Base-by-base conservation (phyloP, 805 yeast species). In the Saitoella complicata region DNA sequence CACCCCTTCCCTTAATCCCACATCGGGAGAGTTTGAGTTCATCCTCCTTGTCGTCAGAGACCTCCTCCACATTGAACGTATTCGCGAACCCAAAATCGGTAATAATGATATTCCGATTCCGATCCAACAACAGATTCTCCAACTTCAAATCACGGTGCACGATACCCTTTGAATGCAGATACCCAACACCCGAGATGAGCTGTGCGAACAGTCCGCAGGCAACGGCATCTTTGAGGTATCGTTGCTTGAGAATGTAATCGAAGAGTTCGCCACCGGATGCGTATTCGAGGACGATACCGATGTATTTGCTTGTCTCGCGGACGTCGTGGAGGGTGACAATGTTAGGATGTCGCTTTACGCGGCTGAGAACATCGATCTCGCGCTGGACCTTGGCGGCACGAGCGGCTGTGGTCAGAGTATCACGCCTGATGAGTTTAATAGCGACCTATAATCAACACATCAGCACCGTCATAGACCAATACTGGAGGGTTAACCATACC, bases 201-300 rank as follows among this genome's bases (percentile, higher is more conserved):
- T 91, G 98, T 4, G 97, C 86, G 69, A 91, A 91, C 44, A 91
- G 61, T 46, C 83, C 70, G 56, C 93, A 80, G 1, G 97, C 96
- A 46, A 75, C 72, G 30, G 80, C 69, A 57, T 91, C 98, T 58
- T 88, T 88, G 48, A 91, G 69, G 58, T 80, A 78, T 57, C 88
- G 76, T 58, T 87, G 85, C 51, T 78, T 81, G 48, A 86, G 72
- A 48, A 91, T 91, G 59, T 87, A 83, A 59, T 87, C 95, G 58
- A 91, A 91, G 49, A 91, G 73, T 61, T 91, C 98, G 44, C 98
- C 98, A 9, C 97, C 97, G 1, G 94, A 80, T 1, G 97, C 97
- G 62, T 88, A 91, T 57, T 91, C 97, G 46, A 91, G 69, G 1
- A 91, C 97, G 30, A 91, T 91, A 21, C 98, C 98, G 48, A 91